phyloP scores from a whole-genome alignment of 805 yeast genomes.

The Candida taoyuanica region DNA sequence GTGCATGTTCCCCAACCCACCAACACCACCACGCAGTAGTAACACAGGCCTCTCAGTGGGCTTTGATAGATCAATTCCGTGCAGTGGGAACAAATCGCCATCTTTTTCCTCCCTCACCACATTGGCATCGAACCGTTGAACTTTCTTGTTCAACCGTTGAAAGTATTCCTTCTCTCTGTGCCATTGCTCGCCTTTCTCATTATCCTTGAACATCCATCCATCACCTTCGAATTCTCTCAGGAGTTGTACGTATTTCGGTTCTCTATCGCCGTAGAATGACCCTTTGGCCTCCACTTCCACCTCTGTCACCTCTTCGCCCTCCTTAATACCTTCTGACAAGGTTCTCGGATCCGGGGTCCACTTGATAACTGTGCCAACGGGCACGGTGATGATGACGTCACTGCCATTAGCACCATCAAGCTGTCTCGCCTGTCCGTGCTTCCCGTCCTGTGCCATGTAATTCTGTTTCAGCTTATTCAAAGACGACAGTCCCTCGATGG shows the following conservation, averaged over 20 bases:
- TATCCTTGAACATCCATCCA: slow-evolving; percentile 88
- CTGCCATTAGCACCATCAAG: slow-evolving; percentile 83
- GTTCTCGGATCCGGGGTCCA: slow-evolving; percentile 77
- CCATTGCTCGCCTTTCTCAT: slow-evolving; percentile 54
- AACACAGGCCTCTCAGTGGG: slow-evolving; percentile 64
- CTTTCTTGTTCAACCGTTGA: slow-evolving; percentile 54
- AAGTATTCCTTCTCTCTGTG: slow-evolving; percentile 67
- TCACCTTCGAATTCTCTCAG: slow-evolving; percentile 66
- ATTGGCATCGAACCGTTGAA: slow-evolving; percentile 59
- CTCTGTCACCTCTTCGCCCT: slow-evolving; percentile 18
- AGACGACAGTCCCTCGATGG: slow-evolving; percentile 65
- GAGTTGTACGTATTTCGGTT: slow-evolving; percentile 51
- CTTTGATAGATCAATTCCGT: slow-evolving; percentile 70
- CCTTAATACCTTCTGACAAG: slow-evolving; percentile 25
- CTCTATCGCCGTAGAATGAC: slow-evolving; percentile 21
- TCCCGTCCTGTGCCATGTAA: slow-evolving; percentile 72
- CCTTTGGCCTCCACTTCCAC: slow-evolving; percentile 34
- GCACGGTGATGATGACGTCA: slow-evolving; percentile 78
- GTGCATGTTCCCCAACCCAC: slow-evolving; percentile 97
- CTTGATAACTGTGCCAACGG: slow-evolving; percentile 81
- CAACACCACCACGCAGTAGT: slow-evolving; percentile 78
- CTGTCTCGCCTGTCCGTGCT: slow-evolving; percentile 67
- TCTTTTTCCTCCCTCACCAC: slow-evolving; percentile 51
- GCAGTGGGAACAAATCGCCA: slow-evolving; percentile 69
- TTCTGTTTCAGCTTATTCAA: slow-evolving; percentile 63